Conservation (phyloP, 2,329 filamentous ascomycete genomes). For the Rachicladosporium sp. region DNA sequence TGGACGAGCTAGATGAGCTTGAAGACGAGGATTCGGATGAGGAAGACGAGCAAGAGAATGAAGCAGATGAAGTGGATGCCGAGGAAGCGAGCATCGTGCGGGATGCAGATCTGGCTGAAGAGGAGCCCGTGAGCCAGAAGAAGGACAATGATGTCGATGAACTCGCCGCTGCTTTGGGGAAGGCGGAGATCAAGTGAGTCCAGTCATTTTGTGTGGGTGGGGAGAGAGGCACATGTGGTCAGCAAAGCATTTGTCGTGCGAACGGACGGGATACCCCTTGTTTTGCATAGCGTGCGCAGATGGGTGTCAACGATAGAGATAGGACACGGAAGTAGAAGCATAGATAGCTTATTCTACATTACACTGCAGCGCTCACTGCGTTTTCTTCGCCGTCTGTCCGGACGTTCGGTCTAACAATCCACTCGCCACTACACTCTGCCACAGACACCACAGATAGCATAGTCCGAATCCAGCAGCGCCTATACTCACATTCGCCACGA, state of each 20-base stretch:
- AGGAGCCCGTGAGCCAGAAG: conserved; percentile 57
- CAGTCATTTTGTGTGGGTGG: not conserved
- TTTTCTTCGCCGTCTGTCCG: no score
- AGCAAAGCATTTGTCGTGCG: no score
- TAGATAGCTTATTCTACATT: no score
- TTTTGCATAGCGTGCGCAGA: no score
- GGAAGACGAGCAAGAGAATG: conserved; percentile 45
- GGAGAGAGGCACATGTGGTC: no score
- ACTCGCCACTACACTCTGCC: conserved; percentile 51
- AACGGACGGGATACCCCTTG: no score
- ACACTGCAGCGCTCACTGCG: no score
- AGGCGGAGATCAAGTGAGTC: conserved; percentile 42
- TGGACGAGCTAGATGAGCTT: conserved; percentile 78
- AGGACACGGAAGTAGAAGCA: no score
- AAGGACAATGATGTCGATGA: conserved; percentile 71
- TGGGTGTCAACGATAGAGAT: no score
- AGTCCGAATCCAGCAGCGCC: conserved; percentile 75
- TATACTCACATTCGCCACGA: conserved; percentile 77
- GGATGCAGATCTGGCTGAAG: conserved; percentile 59
- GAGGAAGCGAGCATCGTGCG: conserved; percentile 48
- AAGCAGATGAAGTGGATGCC: conserved; percentile 31
- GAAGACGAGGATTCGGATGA: conserved; percentile 59
- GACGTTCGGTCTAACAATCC: no score
- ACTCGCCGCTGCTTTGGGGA: conserved; percentile 61
- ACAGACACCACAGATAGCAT: conserved; percentile 86